phyloP scores from a whole-genome alignment of 2,329 filamentous ascomycete genomes.

The Fusarium oxysporum region DNA sequence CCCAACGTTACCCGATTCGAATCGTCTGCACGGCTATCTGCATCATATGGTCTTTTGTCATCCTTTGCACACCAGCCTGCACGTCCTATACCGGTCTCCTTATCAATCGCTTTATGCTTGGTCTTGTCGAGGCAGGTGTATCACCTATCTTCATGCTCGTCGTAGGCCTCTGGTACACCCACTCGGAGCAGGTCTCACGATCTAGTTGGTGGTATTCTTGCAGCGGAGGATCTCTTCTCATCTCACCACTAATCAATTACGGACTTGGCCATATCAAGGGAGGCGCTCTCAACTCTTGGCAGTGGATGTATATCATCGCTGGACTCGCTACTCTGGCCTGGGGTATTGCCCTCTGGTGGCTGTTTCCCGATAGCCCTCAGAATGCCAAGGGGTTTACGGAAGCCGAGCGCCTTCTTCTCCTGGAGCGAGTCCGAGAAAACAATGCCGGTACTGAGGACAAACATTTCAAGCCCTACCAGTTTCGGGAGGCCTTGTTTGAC shows the following conservation, averaged over 20 bases:
- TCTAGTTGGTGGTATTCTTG: neutral
- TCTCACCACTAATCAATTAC: neutral
- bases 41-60: neutral
- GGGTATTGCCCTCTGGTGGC: neutral
- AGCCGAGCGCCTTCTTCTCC: neutral
- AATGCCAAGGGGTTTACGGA: neutral
- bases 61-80: neutral
- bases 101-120: neutral
- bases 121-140: neutral
- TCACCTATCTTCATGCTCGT: neutral
- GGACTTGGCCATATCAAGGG: neutral
- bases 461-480: neutral
- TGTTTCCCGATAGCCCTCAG: neutral
- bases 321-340: neutral
- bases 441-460: neutral
- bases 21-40: neutral
- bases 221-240: neutral
- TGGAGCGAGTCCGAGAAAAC: neutral
- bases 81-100: neutral
- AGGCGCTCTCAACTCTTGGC: neutral
- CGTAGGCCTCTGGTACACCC: neutral
- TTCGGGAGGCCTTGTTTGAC: neutral
- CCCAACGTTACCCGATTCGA: neutral
- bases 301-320: neutral
- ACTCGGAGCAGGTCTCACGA: neutral